phyloP scores from a whole-genome alignment of 495 filamentous ascomycete genomes.

The Penicillium argentinense region DNA sequence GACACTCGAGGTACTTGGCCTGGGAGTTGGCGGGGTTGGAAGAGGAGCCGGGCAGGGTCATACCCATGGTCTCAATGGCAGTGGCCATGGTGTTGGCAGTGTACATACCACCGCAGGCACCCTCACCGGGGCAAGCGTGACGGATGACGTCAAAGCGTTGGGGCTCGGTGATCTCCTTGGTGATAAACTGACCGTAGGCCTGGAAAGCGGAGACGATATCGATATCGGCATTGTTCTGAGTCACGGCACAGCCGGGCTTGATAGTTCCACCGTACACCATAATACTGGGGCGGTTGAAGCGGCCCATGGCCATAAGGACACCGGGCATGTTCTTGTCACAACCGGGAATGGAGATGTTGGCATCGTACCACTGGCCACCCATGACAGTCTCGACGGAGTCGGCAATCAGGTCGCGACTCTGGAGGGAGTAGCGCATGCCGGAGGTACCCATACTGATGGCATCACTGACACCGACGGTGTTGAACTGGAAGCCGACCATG shows the following conservation, averaged over 20 bases:
- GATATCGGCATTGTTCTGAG: slow-evolving; percentile 71
- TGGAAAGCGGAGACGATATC: slow-evolving; percentile 98
- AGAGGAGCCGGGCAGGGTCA: slow-evolving; percentile 91
- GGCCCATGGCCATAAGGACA: slow-evolving; percentile 95
- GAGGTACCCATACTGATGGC: slow-evolving; percentile 59
- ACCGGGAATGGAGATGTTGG: slow-evolving; percentile 95
- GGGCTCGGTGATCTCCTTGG: slow-evolving; percentile 87
- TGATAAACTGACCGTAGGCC: slow-evolving; percentile 92
- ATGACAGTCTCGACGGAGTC: slow-evolving; percentile 99
- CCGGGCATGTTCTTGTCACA: slow-evolving; percentile 99
- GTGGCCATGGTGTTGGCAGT: slow-evolving; percentile 99
- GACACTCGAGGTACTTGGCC: slow-evolving; percentile 83
- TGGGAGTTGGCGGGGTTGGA: slow-evolving; percentile 87
- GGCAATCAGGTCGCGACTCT: slow-evolving; percentile 93
- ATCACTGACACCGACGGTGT: slow-evolving; percentile 90
- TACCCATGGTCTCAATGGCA: slow-evolving; percentile 94
- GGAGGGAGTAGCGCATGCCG: slow-evolving; percentile 91
- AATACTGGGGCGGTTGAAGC: slow-evolving; percentile 86
- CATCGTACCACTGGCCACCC: slow-evolving; percentile 99
- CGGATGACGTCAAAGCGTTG: slow-evolving; percentile 92
- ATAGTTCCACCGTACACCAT: slow-evolving; percentile 99
- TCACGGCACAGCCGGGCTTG: slow-evolving; percentile 78
- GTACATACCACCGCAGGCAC: slow-evolving; percentile 98
- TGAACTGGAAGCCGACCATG: slow-evolving; percentile 88
- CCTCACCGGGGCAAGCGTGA: slow-evolving; percentile 87